Conservation (phyloP, 805 yeast genomes). For the Wickerhamiella azyma region DNA sequence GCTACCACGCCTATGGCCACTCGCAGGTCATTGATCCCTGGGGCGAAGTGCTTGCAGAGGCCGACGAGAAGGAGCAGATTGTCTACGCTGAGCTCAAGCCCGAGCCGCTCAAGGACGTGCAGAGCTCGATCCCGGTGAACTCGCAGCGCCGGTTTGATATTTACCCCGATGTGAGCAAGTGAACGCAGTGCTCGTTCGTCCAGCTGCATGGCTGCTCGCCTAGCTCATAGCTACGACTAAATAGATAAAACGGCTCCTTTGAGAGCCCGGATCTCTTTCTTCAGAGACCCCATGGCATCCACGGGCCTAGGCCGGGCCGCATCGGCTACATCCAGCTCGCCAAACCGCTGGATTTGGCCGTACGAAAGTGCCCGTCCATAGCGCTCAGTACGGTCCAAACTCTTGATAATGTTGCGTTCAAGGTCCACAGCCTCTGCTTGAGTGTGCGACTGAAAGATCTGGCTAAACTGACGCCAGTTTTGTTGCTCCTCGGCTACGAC, state of each 20-base stretch:
- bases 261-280: conserved; percentile 1
- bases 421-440: background rate
- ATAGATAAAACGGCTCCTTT: conserved; percentile 13
- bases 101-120: conserved; percentile 38
- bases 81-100: conserved; percentile 64
- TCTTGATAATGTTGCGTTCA: background rate
- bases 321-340: background rate
- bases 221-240: background rate
- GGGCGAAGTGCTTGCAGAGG: conserved; percentile 66
- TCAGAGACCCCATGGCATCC: background rate
- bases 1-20: conserved; percentile 76
- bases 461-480: conserved; percentile 5
- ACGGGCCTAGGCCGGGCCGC: background rate
- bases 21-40: conserved; percentile 78
- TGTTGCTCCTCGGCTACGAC: conserved; percentile 4
- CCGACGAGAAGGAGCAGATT: conserved; percentile 67
- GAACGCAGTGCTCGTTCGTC: too few relatives aligned
- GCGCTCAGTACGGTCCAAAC: conserved; percentile 1
- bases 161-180: conserved; percentile 32
- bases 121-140: conserved; percentile 56
- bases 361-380: conserved; percentile 6
- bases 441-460: background rate
- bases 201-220: too few relatives aligned
- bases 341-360: conserved; percentile 1
- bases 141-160: conserved; percentile 61